Conservation (phyloP, 495 filamentous ascomycete genomes). For the Neurospora sp. region DNA sequence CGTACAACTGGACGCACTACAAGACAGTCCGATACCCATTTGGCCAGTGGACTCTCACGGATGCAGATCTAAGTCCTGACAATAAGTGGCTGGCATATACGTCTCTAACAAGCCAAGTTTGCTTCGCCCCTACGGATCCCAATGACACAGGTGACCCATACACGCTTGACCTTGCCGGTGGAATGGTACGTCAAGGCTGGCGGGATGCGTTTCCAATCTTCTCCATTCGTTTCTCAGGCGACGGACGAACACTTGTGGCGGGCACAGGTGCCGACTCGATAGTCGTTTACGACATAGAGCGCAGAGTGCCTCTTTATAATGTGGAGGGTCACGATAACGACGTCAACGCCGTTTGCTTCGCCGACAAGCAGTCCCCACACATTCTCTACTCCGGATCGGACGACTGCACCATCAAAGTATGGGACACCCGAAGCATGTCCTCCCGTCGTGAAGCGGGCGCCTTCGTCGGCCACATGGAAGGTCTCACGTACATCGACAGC, state of each 20-base stretch:
- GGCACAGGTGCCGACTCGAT: slow-evolving; percentile 72
- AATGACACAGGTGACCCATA: slow-evolving; percentile 67
- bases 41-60: slow-evolving; percentile 92
- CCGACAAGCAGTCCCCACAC: slow-evolving; percentile 79
- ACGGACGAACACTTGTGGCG: slow-evolving; percentile 84
- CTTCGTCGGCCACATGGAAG: slow-evolving; percentile 90
- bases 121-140: slow-evolving; percentile 78
- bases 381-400: slow-evolving; percentile 96
- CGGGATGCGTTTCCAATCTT: slow-evolving; percentile 52
- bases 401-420: slow-evolving; percentile 83
- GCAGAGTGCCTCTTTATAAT: slow-evolving; percentile 57
- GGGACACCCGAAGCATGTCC: slow-evolving; percentile 87
- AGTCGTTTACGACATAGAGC: slow-evolving; percentile 90
- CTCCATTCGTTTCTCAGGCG: slow-evolving; percentile 87
- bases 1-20: slow-evolving; percentile 91
- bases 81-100: slow-evolving; percentile 85
- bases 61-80: slow-evolving; percentile 85
- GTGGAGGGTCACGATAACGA: slow-evolving; percentile 75
- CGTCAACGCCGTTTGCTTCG: slow-evolving; percentile 96
- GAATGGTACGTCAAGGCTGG: neutral
- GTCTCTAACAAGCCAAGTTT: slow-evolving; percentile 73
- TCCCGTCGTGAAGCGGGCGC: slow-evolving; percentile 82
- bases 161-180: slow-evolving; percentile 55
- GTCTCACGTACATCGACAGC: slow-evolving; percentile 89
- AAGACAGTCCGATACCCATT: slow-evolving; percentile 81